Evolutionary conservation across 192 early-diverging fungal species (phyloP).

Genomic region (Coemansia sp.): DNA sequence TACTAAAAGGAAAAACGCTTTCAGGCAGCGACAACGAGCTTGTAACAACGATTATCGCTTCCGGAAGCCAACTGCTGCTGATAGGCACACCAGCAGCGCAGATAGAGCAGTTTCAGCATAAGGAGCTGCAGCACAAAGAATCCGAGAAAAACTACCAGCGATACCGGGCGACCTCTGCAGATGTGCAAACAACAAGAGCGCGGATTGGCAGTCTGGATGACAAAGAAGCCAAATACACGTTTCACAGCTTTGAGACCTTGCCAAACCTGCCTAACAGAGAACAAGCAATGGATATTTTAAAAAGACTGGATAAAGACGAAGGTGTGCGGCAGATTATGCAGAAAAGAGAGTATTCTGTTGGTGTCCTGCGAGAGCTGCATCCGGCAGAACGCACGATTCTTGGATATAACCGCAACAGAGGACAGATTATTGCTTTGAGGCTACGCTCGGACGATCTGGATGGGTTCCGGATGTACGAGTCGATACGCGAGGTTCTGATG

Average conservation of each 20-base stretch:
- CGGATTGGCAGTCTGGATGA: background rate
- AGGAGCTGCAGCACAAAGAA: conserved; percentile 10
- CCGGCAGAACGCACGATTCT: conserved; percentile 43
- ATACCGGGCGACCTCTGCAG: conserved; percentile 17
- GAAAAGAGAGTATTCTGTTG: conserved; percentile 31
- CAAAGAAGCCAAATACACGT: conserved; percentile 19
- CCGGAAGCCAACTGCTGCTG: conserved; percentile 21
- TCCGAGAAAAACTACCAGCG: conserved; percentile 21
- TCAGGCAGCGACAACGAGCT: background rate
- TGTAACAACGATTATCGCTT: conserved; percentile 8
- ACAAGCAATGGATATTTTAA: conserved; percentile 24
- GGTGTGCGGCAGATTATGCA: conserved; percentile 43
- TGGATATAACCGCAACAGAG: conserved; percentile 51
- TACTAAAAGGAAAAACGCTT: conserved; percentile 19
- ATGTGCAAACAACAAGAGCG: background rate
- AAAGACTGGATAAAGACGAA: conserved; percentile 29
- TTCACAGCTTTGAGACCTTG: conserved; percentile 17
- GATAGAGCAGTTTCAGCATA: conserved; percentile 11
- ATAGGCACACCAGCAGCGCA: conserved; percentile 32
- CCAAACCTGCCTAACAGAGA: conserved; percentile 9
- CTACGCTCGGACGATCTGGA: conserved; percentile 44
- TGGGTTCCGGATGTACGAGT: conserved; percentile 37
- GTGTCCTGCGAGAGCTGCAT: conserved; percentile 42
- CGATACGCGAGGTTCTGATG: conserved; percentile 42
- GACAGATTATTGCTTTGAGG: conserved; percentile 41